Evolutionary conservation across 2,329 filamentous ascomycete genomes (phyloP), one percentile per base, ranked within the genome.

Genomic region (Venturia carpophila): DNA sequence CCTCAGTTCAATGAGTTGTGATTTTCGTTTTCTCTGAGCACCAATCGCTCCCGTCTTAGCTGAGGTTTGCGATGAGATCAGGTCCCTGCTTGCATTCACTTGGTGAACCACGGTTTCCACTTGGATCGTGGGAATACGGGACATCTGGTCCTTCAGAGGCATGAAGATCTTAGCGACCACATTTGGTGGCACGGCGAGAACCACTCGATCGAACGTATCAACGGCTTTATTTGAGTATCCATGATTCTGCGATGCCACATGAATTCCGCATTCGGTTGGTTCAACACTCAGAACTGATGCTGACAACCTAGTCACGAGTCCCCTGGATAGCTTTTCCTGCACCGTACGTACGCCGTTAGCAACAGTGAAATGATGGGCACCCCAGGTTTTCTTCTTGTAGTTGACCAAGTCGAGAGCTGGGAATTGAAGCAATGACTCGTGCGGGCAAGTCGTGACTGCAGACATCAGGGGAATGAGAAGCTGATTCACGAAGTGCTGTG

Each of bases 391-490:
- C 55, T 74, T 76, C 69, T 82, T 82, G 70, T 84, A 85, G 15
- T 76, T 77, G 27, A 80, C 75, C 5, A 84, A 65, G 64, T 85
- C 83, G 56, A 75, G 78, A 1, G 83, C 83, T 0, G 83, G 83
- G 34, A 83, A 85, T 0, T 72, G 71, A 0, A 84, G 72, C 2
- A 85, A 71, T 39, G 78, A 76, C 1, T 75, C 72, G 64, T 85
- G 83, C 0, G 82, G 77, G 68, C 82, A 85, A 1, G 83, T 85
- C 4, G 79, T 79, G 7, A 85, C 80, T 66, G 79, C 79, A 62
- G 82, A 80, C 47, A 86, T 76, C 5, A 84, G 73, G 0, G 84
- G 84, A 0, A 85, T 72, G 9, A 86, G 70, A 68, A 85, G 85
- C 42, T 78, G 76, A 2, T 73, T 71, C 3, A 75, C 69, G 65